Percentiles rank a stretch among this genome's conserved stretches.
These are phyloP conservation scores for Myxozyma sirexii DNA, from an alignment of 805 yeast species.

Conservation along the genomic window DNA sequence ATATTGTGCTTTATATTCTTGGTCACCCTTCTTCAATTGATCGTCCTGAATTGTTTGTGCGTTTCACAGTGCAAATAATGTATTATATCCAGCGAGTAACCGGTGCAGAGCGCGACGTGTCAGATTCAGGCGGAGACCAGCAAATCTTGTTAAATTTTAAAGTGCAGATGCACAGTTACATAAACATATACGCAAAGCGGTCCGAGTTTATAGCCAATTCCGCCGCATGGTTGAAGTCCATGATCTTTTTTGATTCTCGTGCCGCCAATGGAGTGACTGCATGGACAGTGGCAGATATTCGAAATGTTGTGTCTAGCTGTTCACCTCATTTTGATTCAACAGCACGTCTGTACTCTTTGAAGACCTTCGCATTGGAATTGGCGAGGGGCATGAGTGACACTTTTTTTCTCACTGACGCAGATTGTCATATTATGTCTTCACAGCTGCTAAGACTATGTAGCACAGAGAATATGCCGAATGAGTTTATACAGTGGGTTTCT, in stretches of 20 bases:
- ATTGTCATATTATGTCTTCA: slow-evolving; percentile 1
- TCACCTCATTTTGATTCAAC: background rate
- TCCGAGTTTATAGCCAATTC: background rate
- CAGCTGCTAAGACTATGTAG: slow-evolving; percentile 10
- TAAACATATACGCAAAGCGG: background rate
- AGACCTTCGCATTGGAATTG: slow-evolving; percentile 4
- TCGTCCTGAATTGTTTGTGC: slow-evolving; percentile 2
- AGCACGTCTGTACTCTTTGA: slow-evolving; percentile 1
- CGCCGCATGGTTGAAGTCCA: background rate
- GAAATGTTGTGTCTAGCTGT: background rate
- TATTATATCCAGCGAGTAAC: slow-evolving; percentile 6
- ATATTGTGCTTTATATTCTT: slow-evolving; percentile 4
- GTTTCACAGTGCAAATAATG: slow-evolving; percentile 11
- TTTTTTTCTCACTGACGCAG: background rate
- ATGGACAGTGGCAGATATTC: slow-evolving; percentile 2
- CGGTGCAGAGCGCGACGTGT: background rate
- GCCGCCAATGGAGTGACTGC: background rate
- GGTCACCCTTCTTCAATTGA: background rate
- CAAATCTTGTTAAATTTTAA: background rate
- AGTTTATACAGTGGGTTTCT: slow-evolving; percentile 20
- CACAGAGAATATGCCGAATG: slow-evolving; percentile 10
- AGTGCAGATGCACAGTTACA: background rate
- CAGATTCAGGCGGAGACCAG: no score
- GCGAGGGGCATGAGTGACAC: background rate
- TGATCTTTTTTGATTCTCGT: slow-evolving; percentile 5